Evolutionary conservation across 2,329 filamentous ascomycete species (phyloP).

Genomic region (Cryphonectria radicalis): DNA sequence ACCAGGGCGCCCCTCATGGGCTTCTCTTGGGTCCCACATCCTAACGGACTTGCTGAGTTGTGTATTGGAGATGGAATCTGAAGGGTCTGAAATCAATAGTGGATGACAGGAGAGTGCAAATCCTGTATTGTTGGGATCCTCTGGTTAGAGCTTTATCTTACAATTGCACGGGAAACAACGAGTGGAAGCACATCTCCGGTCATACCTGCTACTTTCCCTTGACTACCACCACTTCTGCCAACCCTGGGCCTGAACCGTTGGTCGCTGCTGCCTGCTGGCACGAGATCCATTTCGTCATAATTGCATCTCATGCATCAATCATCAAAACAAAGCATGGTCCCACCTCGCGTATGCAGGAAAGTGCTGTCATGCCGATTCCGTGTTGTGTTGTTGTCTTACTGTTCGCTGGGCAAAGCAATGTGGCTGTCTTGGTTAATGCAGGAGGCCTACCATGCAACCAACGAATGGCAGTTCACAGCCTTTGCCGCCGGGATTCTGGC

Average conservation of each 20-base stretch:
- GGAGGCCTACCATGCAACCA: slow-evolving; percentile 20
- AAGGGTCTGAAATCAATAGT: neutral
- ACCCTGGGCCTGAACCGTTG: neutral
- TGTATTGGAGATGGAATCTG: neutral
- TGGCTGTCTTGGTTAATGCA: slow-evolving; percentile 31
- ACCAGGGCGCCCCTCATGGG: neutral
- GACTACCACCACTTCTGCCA: neutral
- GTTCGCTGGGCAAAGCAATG: slow-evolving; percentile 18
- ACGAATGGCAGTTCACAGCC: neutral
- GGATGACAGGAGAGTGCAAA: neutral
- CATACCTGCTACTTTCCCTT: neutral
- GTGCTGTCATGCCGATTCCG: neutral
- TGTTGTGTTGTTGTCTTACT: neutral
- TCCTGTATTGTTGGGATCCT: neutral
- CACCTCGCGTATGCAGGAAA: neutral
- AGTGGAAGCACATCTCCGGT: neutral
- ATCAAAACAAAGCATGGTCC: neutral
- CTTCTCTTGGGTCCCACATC: slow-evolving; percentile 7
- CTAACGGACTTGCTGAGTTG: no score
- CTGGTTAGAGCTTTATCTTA: neutral
- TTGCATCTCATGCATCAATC: neutral
- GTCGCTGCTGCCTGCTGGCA: slow-evolving; percentile 1
- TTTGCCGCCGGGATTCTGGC: neutral
- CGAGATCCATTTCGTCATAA: neutral
- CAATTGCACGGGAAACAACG: neutral